phyloP scores from a whole-genome alignment of 169 alveolate genomes.

The Cryptosporidium canis region DNA sequence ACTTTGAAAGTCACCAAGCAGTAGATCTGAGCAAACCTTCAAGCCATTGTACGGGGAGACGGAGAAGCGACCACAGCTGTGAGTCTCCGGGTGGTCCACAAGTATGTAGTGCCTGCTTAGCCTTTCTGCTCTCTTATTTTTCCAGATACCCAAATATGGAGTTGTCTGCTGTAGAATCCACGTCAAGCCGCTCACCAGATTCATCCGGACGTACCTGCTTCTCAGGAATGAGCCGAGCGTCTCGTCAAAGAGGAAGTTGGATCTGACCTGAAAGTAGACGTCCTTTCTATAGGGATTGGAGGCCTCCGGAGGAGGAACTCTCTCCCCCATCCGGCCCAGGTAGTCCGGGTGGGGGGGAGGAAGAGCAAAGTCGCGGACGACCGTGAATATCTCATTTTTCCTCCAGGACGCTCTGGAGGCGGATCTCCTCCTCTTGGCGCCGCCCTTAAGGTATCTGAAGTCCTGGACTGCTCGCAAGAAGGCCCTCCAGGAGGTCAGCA shows the following conservation, averaged over 20 bases:
- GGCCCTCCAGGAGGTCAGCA: background rate
- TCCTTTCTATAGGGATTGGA: background rate
- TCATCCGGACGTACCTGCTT: slow-evolving; percentile 4
- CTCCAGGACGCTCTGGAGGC: background rate
- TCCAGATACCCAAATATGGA: background rate
- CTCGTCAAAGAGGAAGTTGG: slow-evolving; percentile 50
- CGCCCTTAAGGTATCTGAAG: background rate
- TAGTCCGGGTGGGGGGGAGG: background rate
- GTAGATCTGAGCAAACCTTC: background rate
- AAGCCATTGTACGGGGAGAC: slow-evolving; percentile 17
- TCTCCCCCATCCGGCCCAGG: background rate
- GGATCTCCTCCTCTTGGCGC: background rate
- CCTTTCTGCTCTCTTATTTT: slow-evolving; percentile 29
- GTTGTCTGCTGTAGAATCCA: slow-evolving; percentile 39
- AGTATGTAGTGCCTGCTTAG: slow-evolving; percentile 18
- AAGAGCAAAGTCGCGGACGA: background rate
- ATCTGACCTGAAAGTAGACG: background rate
- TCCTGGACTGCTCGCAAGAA: background rate
- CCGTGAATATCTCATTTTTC: background rate
- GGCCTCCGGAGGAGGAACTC: background rate
- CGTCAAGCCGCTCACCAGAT: slow-evolving; percentile 3
- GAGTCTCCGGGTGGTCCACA: background rate
- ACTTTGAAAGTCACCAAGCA: background rate
- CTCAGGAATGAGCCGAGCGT: background rate
- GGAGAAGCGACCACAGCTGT: background rate